Conservation (phyloP, 805 yeast genomes). For the Jamesozyma spencerorum region DNA sequence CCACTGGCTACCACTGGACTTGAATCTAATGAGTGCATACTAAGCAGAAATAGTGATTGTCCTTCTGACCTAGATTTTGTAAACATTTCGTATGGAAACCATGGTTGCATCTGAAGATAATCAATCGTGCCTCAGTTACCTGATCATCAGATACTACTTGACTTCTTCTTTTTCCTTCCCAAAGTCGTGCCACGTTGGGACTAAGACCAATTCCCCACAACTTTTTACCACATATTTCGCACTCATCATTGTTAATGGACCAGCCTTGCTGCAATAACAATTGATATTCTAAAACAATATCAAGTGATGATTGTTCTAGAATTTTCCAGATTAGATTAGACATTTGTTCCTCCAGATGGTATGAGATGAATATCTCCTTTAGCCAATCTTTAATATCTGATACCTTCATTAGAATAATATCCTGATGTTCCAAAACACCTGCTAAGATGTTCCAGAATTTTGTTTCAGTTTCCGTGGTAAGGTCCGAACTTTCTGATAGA, state of each 20-base stretch:
- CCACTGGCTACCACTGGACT: no score
- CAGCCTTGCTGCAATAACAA: slow-evolving; percentile 49
- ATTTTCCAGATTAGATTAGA: slow-evolving; percentile 43
- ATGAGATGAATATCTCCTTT: slow-evolving; percentile 54
- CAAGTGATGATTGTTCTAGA: slow-evolving; percentile 47
- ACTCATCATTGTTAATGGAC: slow-evolving; percentile 45
- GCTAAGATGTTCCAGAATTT: slow-evolving; percentile 50
- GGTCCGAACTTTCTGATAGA: slow-evolving; percentile 9
- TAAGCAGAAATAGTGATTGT: slow-evolving; percentile 14
- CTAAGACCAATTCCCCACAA: slow-evolving; percentile 61
- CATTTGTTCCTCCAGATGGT: slow-evolving; percentile 53
- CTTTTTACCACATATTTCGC: slow-evolving; percentile 68
- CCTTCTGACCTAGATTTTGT: slow-evolving; percentile 22
- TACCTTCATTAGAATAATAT: slow-evolving; percentile 40
- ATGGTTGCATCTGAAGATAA: slow-evolving; percentile 25
- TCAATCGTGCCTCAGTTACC: slow-evolving; percentile 2
- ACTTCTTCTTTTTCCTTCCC: slow-evolving; percentile 41
- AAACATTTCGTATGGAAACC: slow-evolving; percentile 25
- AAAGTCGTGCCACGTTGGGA: slow-evolving; percentile 40
- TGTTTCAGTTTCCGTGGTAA: slow-evolving; percentile 6
- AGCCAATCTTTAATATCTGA: slow-evolving; percentile 53
- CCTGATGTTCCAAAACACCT: slow-evolving; percentile 42
- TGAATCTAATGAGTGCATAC: no score
- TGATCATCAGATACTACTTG: slow-evolving; percentile 9
- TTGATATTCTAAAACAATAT: slow-evolving; percentile 37